These are phyloP conservation scores for Lathyrus oleraceus DNA, from an alignment of 306 rosid species.

Conservation along the genomic window DNA sequence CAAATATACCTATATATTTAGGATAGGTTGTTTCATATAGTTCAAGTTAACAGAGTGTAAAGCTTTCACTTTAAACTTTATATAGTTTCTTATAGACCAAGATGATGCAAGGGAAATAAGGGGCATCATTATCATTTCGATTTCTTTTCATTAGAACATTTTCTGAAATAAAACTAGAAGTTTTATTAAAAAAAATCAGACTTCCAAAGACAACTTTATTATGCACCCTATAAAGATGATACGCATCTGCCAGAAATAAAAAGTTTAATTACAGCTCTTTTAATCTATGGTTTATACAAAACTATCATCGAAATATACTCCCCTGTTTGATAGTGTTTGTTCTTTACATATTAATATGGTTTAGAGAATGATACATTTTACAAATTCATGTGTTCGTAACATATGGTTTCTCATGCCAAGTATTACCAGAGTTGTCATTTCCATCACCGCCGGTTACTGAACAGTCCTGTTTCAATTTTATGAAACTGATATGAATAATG, in stretches of 20 bases:
- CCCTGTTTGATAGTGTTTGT: neutral
- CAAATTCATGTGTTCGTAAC: slow-evolving; percentile 1
- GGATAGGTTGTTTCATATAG: neutral
- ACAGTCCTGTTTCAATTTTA: slow-evolving; percentile 6
- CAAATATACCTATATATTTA: neutral
- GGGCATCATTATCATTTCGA: neutral
- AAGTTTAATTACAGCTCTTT: neutral
- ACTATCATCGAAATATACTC: slow-evolving; percentile 6
- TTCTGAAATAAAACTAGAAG: neutral
- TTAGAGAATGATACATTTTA: slow-evolving; percentile 26
- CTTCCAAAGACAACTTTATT: neutral
- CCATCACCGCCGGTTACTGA: slow-evolving; percentile 13
- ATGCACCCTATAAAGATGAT: neutral
- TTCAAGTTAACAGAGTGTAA: neutral
- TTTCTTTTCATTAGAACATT: neutral
- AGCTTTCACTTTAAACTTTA: slow-evolving; percentile 9
- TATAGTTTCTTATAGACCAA: neutral
- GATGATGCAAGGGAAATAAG: neutral
- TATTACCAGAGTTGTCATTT: neutral
- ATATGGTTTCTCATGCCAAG: slow-evolving; percentile 24
- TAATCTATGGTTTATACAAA: slow-evolving; percentile 32
- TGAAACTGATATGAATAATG: slow-evolving; percentile 13
- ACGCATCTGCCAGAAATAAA: neutral
- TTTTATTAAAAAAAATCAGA: neutral
- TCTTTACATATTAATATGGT: slow-evolving; percentile 23